Percentiles rank a stretch among this genome's conserved stretches.
Conservation (phyloP, 1,284 basidiomycete genomes). For the Moniliophthora roreri region DNA sequence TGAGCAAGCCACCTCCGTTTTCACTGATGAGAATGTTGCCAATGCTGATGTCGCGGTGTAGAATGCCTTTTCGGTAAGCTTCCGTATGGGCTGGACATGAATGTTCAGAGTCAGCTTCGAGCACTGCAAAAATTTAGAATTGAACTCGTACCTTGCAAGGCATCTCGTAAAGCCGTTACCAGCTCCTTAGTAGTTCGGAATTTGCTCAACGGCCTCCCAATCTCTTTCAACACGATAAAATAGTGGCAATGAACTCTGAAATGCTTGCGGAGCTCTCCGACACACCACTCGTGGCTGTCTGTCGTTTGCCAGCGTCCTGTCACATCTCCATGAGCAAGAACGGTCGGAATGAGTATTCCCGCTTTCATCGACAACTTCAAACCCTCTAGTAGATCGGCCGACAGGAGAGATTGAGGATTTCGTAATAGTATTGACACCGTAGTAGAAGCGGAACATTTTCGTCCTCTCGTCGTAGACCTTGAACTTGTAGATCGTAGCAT, state of each 20-base stretch:
- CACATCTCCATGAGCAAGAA: slow-evolving; percentile 17
- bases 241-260: slow-evolving; percentile 9
- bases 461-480: neutral
- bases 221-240: slow-evolving; percentile 15
- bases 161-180: neutral
- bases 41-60: slow-evolving; percentile 6
- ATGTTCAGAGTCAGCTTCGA: neutral
- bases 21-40: slow-evolving; percentile 5
- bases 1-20: neutral
- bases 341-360: slow-evolving; percentile 7
- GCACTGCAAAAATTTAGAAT: neutral
- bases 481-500: neutral
- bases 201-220: slow-evolving; percentile 11
- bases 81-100: slow-evolving; percentile 3
- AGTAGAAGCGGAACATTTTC: neutral
- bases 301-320: neutral
- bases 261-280: neutral
- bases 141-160: neutral
- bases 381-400: slow-evolving; percentile 8
- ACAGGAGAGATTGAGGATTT: neutral
- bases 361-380: slow-evolving; percentile 12
- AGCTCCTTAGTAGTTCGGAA: neutral
- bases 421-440: neutral
- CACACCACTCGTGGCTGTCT: slow-evolving; percentile 5
- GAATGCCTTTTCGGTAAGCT: neutral